phyloP scores from a whole-genome alignment of 768 basidiomycete genomes.

The Trametes maxima region DNA sequence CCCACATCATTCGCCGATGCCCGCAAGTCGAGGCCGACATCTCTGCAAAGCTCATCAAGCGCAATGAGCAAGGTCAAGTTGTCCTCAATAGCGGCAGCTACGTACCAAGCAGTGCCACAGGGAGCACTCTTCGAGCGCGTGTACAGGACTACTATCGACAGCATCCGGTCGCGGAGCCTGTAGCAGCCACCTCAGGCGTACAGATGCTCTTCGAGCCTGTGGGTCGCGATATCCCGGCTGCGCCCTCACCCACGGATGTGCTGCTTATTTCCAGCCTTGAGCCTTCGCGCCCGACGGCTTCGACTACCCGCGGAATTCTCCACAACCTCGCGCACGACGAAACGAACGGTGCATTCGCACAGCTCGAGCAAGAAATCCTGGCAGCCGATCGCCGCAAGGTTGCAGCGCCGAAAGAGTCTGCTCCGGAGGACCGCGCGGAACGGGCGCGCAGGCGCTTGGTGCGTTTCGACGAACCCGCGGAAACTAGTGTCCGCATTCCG shows the following conservation, averaged over 20 bases:
- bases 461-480: conserved; percentile 5
- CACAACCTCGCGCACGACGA: conserved; percentile 3
- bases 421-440: background rate
- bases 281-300: background rate
- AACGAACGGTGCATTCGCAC: background rate
- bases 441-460: background rate
- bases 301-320: background rate
- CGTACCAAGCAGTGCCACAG: conserved; percentile 24
- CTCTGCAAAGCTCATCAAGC: conserved; percentile 21
- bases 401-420: background rate
- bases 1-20: conserved; percentile 32
- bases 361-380: conserved; percentile 9
- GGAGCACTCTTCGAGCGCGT: background rate
- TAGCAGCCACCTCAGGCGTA: background rate
- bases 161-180: background rate
- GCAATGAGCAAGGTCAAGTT: conserved; percentile 30
- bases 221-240: background rate
- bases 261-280: too few relatives aligned
- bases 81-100: conserved; percentile 29
- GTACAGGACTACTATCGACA: conserved; percentile 5
- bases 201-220: conserved; percentile 9
- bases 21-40: conserved; percentile 18
- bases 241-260: background rate
- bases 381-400: background rate
- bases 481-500: background rate